Evolutionary conservation across 257 asterid species (phyloP).

Genomic region (Solanum dulcamara): DNA sequence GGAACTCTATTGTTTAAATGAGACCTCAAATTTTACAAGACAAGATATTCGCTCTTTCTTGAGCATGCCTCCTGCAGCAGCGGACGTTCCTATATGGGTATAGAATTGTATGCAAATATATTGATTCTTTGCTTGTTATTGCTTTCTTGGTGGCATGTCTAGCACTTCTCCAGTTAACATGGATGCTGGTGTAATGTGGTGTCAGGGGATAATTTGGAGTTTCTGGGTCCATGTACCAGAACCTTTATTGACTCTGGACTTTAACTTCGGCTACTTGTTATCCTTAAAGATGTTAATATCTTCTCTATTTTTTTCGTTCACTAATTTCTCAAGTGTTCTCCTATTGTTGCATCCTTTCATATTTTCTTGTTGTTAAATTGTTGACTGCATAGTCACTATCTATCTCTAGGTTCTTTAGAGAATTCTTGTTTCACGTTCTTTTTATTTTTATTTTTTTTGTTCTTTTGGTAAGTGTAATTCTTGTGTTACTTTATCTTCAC

Average conservation of each 20-base stretch:
- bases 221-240: not conserved
- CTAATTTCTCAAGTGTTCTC: not conserved
- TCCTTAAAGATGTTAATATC: not conserved
- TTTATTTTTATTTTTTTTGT: not conserved
- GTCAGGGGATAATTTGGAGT: not conserved
- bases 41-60: not conserved
- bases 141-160: not conserved
- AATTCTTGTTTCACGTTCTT: not conserved
- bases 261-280: not conserved
- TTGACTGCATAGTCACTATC: not conserved
- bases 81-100: not conserved
- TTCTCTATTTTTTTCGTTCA: not conserved
- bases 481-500: not conserved
- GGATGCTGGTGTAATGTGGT: not conserved
- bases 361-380: not conserved
- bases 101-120: not conserved
- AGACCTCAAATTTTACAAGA: not conserved
- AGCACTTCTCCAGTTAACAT: not conserved
- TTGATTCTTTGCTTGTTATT: not conserved
- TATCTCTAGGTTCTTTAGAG: not conserved
- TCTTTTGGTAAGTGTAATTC: not conserved
- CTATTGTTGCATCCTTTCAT: not conserved
- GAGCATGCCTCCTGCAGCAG: not conserved
- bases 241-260: not conserved
- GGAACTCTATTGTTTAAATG: not conserved